These are phyloP conservation scores for Rhododendron henanense DNA, from an alignment of 148 eudicot species.

Conservation along the genomic window DNA sequence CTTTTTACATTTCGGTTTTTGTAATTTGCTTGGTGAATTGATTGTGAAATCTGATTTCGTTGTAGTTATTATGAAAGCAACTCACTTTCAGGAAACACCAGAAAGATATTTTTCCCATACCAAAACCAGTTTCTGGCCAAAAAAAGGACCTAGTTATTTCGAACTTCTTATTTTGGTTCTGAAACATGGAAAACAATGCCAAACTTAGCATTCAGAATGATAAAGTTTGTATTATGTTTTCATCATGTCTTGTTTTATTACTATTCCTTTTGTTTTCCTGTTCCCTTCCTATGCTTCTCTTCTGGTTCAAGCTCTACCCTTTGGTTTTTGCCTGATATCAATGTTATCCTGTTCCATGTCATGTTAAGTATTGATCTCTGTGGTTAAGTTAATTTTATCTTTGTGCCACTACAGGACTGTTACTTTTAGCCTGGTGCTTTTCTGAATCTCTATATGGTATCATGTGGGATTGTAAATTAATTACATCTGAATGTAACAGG, in stretches of 20 bases:
- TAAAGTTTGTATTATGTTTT: background rate
- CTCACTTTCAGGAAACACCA: background rate
- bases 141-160: background rate
- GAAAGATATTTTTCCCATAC: background rate
- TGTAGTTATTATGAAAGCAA: background rate
- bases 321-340: background rate
- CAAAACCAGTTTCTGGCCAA: background rate
- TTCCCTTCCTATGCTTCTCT: background rate
- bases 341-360: background rate
- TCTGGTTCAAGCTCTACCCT: background rate
- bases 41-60: background rate
- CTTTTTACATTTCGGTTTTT: background rate
- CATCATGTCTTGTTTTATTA: background rate
- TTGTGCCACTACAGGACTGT: background rate
- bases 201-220: background rate
- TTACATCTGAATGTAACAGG: constrained; percentile 27
- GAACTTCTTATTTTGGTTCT: background rate
- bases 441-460: background rate
- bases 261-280: background rate
- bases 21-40: background rate
- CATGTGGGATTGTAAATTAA: background rate
- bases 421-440: background rate
- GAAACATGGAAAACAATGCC: background rate
- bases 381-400: background rate
- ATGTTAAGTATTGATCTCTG: background rate